phyloP scores from a whole-genome alignment of 2,329 filamentous ascomycete genomes.

The Neopestalotiopsis clavispora region DNA sequence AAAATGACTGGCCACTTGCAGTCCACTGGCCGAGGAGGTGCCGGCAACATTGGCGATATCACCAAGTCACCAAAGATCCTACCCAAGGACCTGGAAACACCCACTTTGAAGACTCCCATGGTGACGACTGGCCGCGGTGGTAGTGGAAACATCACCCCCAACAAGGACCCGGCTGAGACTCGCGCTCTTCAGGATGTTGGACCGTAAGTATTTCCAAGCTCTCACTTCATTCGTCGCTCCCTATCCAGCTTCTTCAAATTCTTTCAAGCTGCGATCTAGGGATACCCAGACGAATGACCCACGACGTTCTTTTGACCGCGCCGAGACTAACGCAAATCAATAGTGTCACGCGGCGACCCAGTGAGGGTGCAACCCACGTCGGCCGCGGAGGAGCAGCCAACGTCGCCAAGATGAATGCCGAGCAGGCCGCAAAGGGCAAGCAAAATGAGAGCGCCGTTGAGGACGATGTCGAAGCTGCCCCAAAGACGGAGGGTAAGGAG shows the following conservation, averaged over 20 bases:
- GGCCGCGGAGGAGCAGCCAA: conserved; percentile 81
- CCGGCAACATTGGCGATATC: conserved; percentile 71
- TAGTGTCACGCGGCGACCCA: conserved; percentile 50
- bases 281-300: neutral
- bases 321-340: neutral
- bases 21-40: conserved; percentile 79
- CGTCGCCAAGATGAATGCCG: conserved; percentile 56
- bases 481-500: conserved; percentile 31
- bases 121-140: conserved; percentile 92
- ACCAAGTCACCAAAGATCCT: conserved; percentile 51
- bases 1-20: conserved; percentile 49
- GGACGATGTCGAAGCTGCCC: conserved; percentile 15
- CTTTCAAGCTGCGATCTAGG: neutral
- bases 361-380: conserved; percentile 65
- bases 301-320: neutral
- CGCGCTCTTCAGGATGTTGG: conserved; percentile 84
- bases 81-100: conserved; percentile 75
- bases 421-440: conserved; percentile 62
- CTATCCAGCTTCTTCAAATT: neutral
- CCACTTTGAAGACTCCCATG: conserved; percentile 79
- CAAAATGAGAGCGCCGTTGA: conserved; percentile 38
- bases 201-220: conserved; percentile 53
- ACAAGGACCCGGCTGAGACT: conserved; percentile 74
- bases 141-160: conserved; percentile 82
- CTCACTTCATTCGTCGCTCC: neutral